Percentiles rank a stretch among this genome's conserved stretches.
These are phyloP conservation scores for Claviceps citrina DNA, from an alignment of 2,329 filamentous ascomycete species.

Conservation along the genomic window DNA sequence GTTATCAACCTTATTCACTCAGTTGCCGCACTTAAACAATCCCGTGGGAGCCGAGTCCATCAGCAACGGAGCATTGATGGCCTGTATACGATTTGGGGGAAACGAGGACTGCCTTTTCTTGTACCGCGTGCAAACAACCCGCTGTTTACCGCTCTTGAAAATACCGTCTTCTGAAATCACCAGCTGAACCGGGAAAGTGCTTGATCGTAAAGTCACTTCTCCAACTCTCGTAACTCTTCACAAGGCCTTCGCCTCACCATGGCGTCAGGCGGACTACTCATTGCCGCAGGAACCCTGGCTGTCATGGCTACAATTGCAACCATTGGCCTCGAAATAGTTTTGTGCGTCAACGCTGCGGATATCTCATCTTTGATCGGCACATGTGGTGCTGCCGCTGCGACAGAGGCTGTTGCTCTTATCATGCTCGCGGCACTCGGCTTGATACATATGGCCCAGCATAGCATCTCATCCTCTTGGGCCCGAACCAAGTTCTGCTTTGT, in stretches of 20 bases:
- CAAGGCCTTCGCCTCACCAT: conserved; percentile 5
- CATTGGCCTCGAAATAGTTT: conserved; percentile 10
- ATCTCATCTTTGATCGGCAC: conserved; percentile 6
- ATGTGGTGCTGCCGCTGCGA: conserved; percentile 14
- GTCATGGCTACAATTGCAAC: conserved; percentile 9
- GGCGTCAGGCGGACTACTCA: conserved; percentile 5
- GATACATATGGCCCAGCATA: conserved; percentile 13
- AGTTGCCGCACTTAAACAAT: neutral
- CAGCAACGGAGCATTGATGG: neutral
- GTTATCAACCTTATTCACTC: neutral
- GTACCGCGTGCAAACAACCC: no score
- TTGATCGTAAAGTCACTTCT: neutral
- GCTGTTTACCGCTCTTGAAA: no score
- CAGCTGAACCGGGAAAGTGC: neutral
- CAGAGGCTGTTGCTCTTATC: conserved; percentile 15
- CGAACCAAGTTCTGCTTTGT: conserved; percentile 14
- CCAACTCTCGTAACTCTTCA: neutral
- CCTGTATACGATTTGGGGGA: neutral
- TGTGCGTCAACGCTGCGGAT: conserved; percentile 5
- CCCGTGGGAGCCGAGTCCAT: neutral
- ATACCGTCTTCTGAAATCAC: neutral
- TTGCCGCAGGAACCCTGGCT: conserved; percentile 8
- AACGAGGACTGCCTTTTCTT: neutral
- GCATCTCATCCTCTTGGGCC: conserved; percentile 12
- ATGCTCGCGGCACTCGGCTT: conserved; percentile 19